These are phyloP conservation scores for Yamadazyma oceani DNA, from an alignment of 1,139 yeast genomes.

Conservation along the genomic window DNA sequence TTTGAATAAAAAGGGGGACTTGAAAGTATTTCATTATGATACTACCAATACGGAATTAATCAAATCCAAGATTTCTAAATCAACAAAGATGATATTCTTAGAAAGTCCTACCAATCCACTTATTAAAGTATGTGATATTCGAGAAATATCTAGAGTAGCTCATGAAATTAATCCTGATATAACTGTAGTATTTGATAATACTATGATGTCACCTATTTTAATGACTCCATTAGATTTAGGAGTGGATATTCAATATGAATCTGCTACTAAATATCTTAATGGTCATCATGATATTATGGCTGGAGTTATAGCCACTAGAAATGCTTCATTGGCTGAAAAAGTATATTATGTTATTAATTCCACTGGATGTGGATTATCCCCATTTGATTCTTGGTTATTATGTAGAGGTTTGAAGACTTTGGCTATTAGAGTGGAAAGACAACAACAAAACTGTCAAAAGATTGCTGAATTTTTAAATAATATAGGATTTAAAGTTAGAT, in stretches of 20 bases:
- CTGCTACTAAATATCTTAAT: conserved; percentile 87
- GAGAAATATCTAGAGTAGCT: conserved; percentile 61
- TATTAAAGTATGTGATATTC: conserved; percentile 81
- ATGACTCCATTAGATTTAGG: conserved; percentile 85
- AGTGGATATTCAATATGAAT: conserved; percentile 88
- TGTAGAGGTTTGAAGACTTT: conserved; percentile 85
- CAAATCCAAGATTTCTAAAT: conserved; percentile 47
- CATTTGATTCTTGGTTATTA: conserved; percentile 88
- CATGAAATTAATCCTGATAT: conserved; percentile 67
- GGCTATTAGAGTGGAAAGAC: conserved; percentile 81
- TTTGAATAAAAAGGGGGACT: conserved; percentile 63
- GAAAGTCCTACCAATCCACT: conserved; percentile 94
- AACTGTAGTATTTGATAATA: conserved; percentile 84
- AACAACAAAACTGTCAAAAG: conserved; percentile 73
- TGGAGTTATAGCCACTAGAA: conserved; percentile 77
- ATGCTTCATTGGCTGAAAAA: conserved; percentile 61
- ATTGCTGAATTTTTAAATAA: conserved; percentile 71
- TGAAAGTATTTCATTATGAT: conserved; percentile 74
- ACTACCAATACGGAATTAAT: conserved; percentile 71
- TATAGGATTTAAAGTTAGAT: conserved; percentile 69
- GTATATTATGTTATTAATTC: conserved; percentile 80
- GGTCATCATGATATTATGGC: conserved; percentile 98
- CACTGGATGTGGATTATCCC: conserved; percentile 87
- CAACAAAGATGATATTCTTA: conserved; percentile 72
- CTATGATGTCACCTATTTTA: conserved; percentile 91